phyloP scores from a whole-genome alignment of 1,284 basidiomycete species.

The Phylloboletellus chloephorus region DNA sequence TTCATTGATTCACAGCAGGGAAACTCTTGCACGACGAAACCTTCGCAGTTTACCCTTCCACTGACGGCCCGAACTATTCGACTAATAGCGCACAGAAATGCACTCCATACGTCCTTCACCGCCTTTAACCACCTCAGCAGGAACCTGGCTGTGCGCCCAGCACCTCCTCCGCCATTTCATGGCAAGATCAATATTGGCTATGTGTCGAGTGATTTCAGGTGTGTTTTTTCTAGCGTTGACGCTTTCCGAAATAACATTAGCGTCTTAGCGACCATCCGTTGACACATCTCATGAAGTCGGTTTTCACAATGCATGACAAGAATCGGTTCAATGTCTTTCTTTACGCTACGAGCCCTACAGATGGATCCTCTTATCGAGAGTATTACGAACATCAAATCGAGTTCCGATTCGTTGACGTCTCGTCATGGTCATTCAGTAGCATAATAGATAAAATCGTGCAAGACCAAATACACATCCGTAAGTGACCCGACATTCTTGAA shows the following conservation, averaged over 20 bases:
- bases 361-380: constrained; percentile 47
- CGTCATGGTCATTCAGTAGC: constrained; percentile 40
- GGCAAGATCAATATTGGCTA: constrained; percentile 54
- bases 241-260: background rate
- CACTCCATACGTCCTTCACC: constrained; percentile 48
- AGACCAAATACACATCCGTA: constrained; percentile 52
- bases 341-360: constrained; percentile 53
- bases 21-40: constrained; percentile 1
- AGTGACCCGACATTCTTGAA: constrained; percentile 15
- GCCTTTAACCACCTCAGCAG: constrained; percentile 38
- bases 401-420: constrained; percentile 47
- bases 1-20: background rate
- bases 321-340: constrained; percentile 45
- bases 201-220: constrained; percentile 56
- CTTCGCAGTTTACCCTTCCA: constrained; percentile 49
- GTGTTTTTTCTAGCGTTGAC: constrained; percentile 12
- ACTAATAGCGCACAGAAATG: constrained; percentile 55
- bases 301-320: constrained; percentile 50
- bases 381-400: constrained; percentile 47
- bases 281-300: constrained; percentile 58
- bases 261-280: constrained; percentile 50
- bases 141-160: constrained; percentile 25
- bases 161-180: constrained; percentile 44
- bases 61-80: constrained; percentile 46
- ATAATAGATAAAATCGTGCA: constrained; percentile 42